Evolutionary conservation across 768 basidiomycete species (phyloP).

Genomic region (Boletellus emodensis): DNA sequence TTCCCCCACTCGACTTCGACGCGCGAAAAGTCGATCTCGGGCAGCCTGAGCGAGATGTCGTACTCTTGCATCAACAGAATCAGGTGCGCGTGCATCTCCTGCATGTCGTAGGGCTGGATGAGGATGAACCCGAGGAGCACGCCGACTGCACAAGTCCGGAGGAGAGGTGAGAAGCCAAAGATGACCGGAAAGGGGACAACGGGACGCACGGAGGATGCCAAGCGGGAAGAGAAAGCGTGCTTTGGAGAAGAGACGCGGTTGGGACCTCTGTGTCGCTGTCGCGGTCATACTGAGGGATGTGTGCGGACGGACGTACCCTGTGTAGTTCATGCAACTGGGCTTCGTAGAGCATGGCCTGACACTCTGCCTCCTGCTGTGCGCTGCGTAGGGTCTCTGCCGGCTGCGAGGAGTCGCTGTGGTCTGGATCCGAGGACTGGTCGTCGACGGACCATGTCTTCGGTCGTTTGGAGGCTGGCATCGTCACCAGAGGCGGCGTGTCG

Average conservation of each 20-base stretch:
- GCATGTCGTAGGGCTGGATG: constrained; percentile 62
- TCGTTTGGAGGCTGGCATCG: constrained; percentile 35
- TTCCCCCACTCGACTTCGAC: constrained; percentile 71
- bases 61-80: constrained; percentile 65
- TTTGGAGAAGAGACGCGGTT: constrained; percentile 23
- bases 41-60: constrained; percentile 60
- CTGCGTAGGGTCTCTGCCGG: constrained; percentile 1
- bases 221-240: constrained; percentile 64
- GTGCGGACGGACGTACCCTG: constrained; percentile 7
- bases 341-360: constrained; percentile 22
- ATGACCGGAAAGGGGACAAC: not conserved
- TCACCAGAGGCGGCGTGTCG: not conserved
- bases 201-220: constrained; percentile 55
- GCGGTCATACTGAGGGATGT: not conserved
- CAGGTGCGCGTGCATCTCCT: constrained; percentile 66
- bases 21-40: constrained; percentile 61
- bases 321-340: constrained; percentile 26
- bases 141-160: constrained; percentile 46
- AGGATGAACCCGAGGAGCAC: constrained; percentile 58
- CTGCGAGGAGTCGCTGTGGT: constrained; percentile 6
- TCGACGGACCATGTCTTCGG: constrained; percentile 26
- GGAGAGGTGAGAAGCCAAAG: not conserved
- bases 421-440: constrained; percentile 15
- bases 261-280: constrained; percentile 8
- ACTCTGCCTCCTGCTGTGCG: constrained; percentile 20